Percentiles rank a stretch among this genome's conserved stretches.
phyloP scores from a whole-genome alignment of 495 filamentous ascomycete species.

The Daldinia concentrica region DNA sequence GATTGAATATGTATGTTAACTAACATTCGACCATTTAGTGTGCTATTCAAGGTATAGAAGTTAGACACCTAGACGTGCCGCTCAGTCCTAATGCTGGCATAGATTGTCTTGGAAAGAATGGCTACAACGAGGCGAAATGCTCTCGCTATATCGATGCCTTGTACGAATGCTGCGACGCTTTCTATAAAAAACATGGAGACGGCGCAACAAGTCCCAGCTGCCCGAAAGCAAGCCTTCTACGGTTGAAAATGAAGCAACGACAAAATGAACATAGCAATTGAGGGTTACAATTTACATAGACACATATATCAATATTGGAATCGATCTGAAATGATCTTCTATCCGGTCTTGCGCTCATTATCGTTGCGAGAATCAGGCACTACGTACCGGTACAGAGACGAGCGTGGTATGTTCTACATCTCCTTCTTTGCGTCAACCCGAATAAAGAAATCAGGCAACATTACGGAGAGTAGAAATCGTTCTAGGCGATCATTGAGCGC shows the following conservation, averaged over 20 bases:
- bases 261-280: constrained; percentile 49
- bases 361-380: neutral
- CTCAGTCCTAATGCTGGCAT: constrained; percentile 22
- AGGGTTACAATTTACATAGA: constrained; percentile 12
- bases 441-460: constrained; percentile 67
- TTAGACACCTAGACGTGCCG: constrained; percentile 5
- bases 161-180: constrained; percentile 91
- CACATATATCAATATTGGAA: constrained; percentile 2
- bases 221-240: constrained; percentile 80
- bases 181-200: constrained; percentile 85
- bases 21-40: constrained; percentile 61
- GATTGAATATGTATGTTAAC: neutral
- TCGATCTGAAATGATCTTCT: neutral
- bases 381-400: constrained; percentile 13
- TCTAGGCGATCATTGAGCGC: constrained; percentile 99
- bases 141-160: constrained; percentile 83
- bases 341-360: neutral
- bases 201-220: constrained; percentile 81
- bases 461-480: constrained; percentile 70
- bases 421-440: constrained; percentile 58
- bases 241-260: constrained; percentile 88
- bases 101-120: constrained; percentile 86
- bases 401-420: constrained; percentile 53
- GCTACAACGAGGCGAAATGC: constrained; percentile 90
- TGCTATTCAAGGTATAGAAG: constrained; percentile 79